phyloP scores from a whole-genome alignment of 2,329 filamentous ascomycete species.

The Zymoseptoria crescenta region DNA sequence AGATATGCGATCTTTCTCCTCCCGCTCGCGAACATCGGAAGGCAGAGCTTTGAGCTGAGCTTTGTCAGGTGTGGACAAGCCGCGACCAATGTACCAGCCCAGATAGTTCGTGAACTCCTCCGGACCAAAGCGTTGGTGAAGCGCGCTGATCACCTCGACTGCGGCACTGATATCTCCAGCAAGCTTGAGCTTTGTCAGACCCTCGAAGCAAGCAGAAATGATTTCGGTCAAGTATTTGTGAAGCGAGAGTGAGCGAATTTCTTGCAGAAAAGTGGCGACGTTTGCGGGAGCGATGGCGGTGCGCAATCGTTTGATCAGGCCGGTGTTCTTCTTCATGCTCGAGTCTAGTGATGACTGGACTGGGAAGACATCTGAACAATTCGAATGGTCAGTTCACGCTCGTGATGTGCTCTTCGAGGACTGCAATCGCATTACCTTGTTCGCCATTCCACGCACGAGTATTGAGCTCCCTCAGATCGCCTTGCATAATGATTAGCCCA shows the following conservation, averaged over 20 bases:
- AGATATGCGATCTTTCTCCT: slow-evolving; percentile 86
- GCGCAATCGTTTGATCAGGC: slow-evolving; percentile 91
- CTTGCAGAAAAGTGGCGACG: slow-evolving; percentile 75
- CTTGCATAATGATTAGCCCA: slow-evolving; percentile 40
- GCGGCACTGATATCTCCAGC: slow-evolving; percentile 87
- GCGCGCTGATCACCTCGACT: slow-evolving; percentile 86
- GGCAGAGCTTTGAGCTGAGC: slow-evolving; percentile 68
- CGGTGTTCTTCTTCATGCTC: slow-evolving; percentile 94
- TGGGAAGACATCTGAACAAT: slow-evolving; percentile 60
- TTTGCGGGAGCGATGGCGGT: slow-evolving; percentile 77
- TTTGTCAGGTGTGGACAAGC: slow-evolving; percentile 85
- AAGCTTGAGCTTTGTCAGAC: slow-evolving; percentile 82
- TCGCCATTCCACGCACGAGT: slow-evolving; percentile 82
- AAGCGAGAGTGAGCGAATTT: slow-evolving; percentile 81
- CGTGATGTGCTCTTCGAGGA: not conserved
- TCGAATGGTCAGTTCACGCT: not conserved
- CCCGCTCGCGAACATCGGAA: slow-evolving; percentile 78
- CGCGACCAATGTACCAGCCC: slow-evolving; percentile 85
- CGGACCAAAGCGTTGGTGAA: slow-evolving; percentile 90
- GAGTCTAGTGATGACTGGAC: slow-evolving; percentile 80
- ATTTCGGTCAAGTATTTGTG: slow-evolving; percentile 97
- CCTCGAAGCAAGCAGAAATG: slow-evolving; percentile 90
- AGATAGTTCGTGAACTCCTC: slow-evolving; percentile 84
- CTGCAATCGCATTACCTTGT: slow-evolving; percentile 52
- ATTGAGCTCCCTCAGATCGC: slow-evolving; percentile 85